A percentile compares a stretch with the other conserved stretches of the same genome.
Evolutionary conservation across 75 land plant genomes (phyloP).

Genomic region (Selaginella moellendorffii): DNA sequence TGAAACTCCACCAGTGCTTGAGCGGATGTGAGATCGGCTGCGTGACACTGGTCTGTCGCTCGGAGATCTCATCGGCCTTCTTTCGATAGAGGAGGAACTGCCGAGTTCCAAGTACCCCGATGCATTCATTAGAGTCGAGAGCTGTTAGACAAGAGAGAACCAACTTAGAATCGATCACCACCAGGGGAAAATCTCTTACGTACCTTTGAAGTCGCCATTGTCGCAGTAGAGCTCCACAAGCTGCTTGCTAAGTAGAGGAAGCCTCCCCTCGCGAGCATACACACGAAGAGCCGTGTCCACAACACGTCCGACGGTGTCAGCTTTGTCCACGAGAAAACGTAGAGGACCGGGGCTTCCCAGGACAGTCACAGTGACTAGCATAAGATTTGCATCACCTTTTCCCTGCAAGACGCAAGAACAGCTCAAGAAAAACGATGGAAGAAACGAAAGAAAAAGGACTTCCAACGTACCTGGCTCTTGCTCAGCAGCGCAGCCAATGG

Average conservation of each 20-base stretch:
- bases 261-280: slow-evolving; percentile 56
- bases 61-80: slow-evolving; percentile 5
- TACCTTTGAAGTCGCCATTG: slow-evolving; percentile 41
- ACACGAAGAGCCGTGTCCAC: slow-evolving; percentile 37
- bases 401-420: not conserved
- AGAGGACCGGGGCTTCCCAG: slow-evolving; percentile 61
- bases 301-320: slow-evolving; percentile 30
- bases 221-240: slow-evolving; percentile 41
- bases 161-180: not conserved
- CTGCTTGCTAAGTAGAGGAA: slow-evolving; percentile 39
- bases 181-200: not conserved
- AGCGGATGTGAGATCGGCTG: not conserved
- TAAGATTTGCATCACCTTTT: not conserved
- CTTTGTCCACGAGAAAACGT: slow-evolving; percentile 36
- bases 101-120: slow-evolving; percentile 31
- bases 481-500: slow-evolving; percentile 5
- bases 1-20: not conserved
- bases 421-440: not conserved
- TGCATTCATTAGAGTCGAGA: slow-evolving; percentile 27
- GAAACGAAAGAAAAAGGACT: not conserved
- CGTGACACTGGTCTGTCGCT: not conserved
- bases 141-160: slow-evolving; percentile 17
- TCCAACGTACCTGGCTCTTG: slow-evolving; percentile 1
- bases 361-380: slow-evolving; percentile 41
- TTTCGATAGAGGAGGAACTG: slow-evolving; percentile 51